Percentiles rank a stretch among this genome's conserved stretches.
These are phyloP conservation scores for Thermochaetoides thermophila DNA, from an alignment of 495 filamentous ascomycete genomes.

Conservation along the genomic window DNA sequence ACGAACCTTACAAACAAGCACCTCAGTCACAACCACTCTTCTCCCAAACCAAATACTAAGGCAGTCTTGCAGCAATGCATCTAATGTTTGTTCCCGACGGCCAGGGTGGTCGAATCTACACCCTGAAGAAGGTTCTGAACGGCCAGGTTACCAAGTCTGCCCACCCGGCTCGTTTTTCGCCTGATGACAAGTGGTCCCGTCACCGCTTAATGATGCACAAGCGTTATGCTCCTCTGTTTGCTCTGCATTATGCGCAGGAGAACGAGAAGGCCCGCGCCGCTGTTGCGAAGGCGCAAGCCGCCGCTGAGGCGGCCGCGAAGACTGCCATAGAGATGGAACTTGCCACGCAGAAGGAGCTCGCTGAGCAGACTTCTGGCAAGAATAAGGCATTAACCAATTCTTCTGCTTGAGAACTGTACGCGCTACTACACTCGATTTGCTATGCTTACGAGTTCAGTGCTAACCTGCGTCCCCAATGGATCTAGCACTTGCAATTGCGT, in stretches of 20 bases:
- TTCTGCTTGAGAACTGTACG: too few species aligned
- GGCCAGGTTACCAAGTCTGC: slow-evolving; percentile 85
- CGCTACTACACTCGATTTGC: too few species aligned
- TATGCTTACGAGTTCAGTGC: too few species aligned
- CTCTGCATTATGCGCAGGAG: not conserved
- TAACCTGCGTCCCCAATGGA: too few species aligned
- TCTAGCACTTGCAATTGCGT: too few species aligned
- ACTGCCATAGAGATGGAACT: not conserved
- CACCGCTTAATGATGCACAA: slow-evolving; percentile 88
- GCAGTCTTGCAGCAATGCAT: slow-evolving; percentile 42
- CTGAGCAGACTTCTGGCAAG: too few species aligned
- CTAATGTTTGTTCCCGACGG: slow-evolving; percentile 75
- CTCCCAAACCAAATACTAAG: not conserved
- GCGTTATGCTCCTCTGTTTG: slow-evolving; percentile 60
- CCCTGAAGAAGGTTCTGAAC: slow-evolving; percentile 63
- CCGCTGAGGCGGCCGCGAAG: not conserved
- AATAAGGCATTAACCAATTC: too few species aligned
- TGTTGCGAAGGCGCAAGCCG: not conserved
- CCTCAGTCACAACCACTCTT: slow-evolving; percentile 1
- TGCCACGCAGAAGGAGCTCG: too few species aligned
- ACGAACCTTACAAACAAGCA: too few species aligned
- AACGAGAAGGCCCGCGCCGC: too few species aligned
- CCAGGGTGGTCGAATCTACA: slow-evolving; percentile 52
- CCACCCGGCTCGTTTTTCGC: slow-evolving; percentile 91
- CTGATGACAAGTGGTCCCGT: slow-evolving; percentile 94